Percentiles rank a stretch among this genome's conserved stretches.
phyloP scores from a whole-genome alignment of 2,329 filamentous ascomycete genomes.

The Thelonectria olida region DNA sequence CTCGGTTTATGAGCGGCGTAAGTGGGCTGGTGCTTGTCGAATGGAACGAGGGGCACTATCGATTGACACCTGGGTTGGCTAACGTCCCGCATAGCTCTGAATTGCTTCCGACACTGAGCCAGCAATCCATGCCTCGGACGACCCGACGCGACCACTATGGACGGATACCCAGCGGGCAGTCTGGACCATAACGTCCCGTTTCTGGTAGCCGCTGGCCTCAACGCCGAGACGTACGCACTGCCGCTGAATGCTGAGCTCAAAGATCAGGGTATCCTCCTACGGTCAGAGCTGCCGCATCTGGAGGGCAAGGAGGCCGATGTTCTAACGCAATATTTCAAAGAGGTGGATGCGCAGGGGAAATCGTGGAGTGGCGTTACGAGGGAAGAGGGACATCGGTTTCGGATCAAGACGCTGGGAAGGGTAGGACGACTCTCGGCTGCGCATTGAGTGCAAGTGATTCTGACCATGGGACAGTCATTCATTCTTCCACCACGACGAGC shows the following conservation, averaged over 20 bases:
- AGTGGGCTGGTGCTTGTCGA: conserved; percentile 33
- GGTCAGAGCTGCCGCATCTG: conserved; percentile 76
- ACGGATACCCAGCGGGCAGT: conserved; percentile 82
- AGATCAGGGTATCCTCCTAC: conserved; percentile 68
- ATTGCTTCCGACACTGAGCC: conserved; percentile 26
- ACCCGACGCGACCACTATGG: conserved; percentile 62
- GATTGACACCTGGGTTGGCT: conserved; percentile 23
- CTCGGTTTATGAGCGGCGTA: conserved; percentile 28
- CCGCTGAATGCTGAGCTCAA: conserved; percentile 61
- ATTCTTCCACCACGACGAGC: conserved; percentile 67
- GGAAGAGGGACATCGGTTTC: conserved; percentile 67
- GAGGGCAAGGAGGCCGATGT: conserved; percentile 71
- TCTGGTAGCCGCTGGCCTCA: conserved; percentile 82
- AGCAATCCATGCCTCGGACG: conserved; percentile 34
- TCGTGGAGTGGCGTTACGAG: conserved; percentile 73
- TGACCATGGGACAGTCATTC: conserved; percentile 56
- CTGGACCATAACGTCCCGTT: conserved; percentile 88
- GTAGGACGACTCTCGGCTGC: conserved; percentile 61
- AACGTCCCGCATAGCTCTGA: conserved; percentile 37
- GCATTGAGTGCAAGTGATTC: conserved; percentile 31
- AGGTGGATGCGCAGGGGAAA: conserved; percentile 69
- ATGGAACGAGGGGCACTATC: conserved; percentile 40
- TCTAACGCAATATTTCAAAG: conserved; percentile 72
- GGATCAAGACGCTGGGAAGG: conserved; percentile 79
- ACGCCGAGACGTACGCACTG: conserved; percentile 51